A percentile compares a stretch with the other conserved stretches of the same genome.
Evolutionary conservation across 225 moss, liverwort and hornwort species (phyloP).

Genomic region (Antitrichia curtipendula): DNA sequence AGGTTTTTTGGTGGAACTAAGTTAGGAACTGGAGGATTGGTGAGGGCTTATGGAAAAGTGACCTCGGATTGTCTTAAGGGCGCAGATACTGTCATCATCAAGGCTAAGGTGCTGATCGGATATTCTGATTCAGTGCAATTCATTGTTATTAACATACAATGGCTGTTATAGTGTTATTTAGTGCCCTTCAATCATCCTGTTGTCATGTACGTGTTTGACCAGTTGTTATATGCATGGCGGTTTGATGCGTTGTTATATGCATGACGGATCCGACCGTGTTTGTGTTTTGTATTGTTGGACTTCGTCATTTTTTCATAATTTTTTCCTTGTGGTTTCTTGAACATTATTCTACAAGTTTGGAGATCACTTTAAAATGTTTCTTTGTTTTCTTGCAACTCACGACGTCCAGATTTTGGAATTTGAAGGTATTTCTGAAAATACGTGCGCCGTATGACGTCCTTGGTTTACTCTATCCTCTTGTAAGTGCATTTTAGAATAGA

Average conservation of each 20-base stretch:
- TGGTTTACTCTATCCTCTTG: constrained; percentile 47
- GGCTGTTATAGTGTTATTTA: neutral
- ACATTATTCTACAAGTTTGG: neutral
- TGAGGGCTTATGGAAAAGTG: constrained; percentile 53
- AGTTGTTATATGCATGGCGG: neutral
- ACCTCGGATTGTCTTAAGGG: constrained; percentile 35
- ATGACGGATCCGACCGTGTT: neutral
- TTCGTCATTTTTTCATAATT: neutral
- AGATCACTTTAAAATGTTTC: neutral
- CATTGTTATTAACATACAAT: neutral
- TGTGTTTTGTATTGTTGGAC: neutral
- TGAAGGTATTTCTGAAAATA: constrained; percentile 21
- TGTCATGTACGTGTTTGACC: neutral
- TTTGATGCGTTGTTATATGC: neutral
- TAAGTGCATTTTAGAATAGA: constrained; percentile 2
- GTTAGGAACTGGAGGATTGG: constrained; percentile 57
- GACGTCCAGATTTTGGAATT: neutral
- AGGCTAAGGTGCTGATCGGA: constrained; percentile 22
- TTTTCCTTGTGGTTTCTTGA: neutral
- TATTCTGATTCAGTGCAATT: neutral
- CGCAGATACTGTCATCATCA: constrained; percentile 21
- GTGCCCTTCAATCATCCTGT: neutral
- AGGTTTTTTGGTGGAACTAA: constrained; percentile 55
- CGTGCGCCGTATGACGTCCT: constrained; percentile 40
- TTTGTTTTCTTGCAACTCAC: neutral